Base-by-base conservation (phyloP, 257 asterid genomes). In the Nicotiana tabacum region DNA sequence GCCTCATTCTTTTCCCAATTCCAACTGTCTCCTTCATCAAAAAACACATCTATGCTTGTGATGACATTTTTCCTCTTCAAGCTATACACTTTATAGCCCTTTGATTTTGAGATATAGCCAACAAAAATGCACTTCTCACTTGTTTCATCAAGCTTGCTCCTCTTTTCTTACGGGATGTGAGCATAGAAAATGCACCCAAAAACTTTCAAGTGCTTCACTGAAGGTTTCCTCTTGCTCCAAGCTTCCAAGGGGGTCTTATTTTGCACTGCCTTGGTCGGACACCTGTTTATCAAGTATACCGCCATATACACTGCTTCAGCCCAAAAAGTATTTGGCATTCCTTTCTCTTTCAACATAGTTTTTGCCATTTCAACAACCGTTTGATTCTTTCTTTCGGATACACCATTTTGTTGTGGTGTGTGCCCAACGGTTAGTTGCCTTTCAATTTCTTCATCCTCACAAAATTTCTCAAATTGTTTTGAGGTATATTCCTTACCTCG, bases 401-500 rank as follows among this genome's bases (percentile, higher is more conserved):
- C 30, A 4, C 51, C 51, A 46, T 81, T 81, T 80, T 43, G 21
- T 17, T 16, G 32, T 39, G 53, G 32, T 8, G 29, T 61, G 39
- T 65, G 29, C 77, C n/a, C 33, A 29, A 80, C 18, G 1, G 65
- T 29, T 53, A 65, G 46, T 32, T 81, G 77, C 51, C 66, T 81
- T 65, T 81, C 77, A 9, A 39, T 33, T 1, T 66, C 83, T 39
- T 65, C 61, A 64, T 48, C 24, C 21, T 70, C 35, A 11, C 5
- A 43, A 21, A 21, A 21, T 55, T 69, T 39, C 12, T 70, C 30
- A 43, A 21, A 21, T 55, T 43, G 18, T 43, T 55, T 21, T 39
- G 12, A 58, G 27, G 81, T 70, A 17, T 68, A 82, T 6, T 82
- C 60, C 24, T 82, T 72, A 56, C 74, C 81, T 21, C 48, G 6